phyloP scores from a whole-genome alignment of 805 yeast genomes.

The Hanseniaspora clermontiae region DNA sequence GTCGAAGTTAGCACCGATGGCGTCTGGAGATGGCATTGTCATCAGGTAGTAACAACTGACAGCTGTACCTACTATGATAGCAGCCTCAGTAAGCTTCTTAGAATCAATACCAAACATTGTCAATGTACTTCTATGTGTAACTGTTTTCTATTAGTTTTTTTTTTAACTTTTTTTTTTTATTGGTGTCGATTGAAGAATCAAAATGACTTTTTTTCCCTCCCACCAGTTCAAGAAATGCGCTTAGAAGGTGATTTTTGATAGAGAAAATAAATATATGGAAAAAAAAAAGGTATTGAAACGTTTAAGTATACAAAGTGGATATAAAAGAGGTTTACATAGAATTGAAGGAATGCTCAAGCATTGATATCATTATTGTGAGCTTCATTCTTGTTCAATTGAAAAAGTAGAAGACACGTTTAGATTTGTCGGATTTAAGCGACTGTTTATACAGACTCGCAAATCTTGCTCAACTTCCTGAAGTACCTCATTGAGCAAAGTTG shows the following conservation, averaged over 20 bases:
- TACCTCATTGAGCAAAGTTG: background rate
- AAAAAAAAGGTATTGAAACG: too few species aligned
- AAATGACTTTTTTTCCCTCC: too few species aligned
- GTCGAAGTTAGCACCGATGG: conserved; percentile 36
- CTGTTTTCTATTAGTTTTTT: too few species aligned
- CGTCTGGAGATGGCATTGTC: conserved; percentile 30
- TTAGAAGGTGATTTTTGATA: too few species aligned
- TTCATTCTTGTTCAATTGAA: too few species aligned
- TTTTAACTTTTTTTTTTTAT: too few species aligned
- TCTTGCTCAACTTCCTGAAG: background rate
- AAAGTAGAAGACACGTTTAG: background rate
- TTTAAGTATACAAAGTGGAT: too few species aligned
- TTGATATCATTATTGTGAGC: too few species aligned
- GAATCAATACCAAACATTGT: conserved; percentile 23
- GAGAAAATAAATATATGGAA: too few species aligned
- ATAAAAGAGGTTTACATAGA: too few species aligned
- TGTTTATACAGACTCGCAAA: background rate
- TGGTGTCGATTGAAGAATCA: background rate
- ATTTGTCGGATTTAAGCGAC: background rate
- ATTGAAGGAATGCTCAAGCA: too few species aligned
- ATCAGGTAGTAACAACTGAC: conserved; percentile 56
- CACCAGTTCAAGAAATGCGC: too few species aligned
- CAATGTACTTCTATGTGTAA: background rate
- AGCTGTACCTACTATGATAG: conserved; percentile 49
- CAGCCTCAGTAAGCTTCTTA: conserved; percentile 35